Percentiles rank a stretch among this genome's conserved stretches.
phyloP scores from a whole-genome alignment of 768 basidiomycete species.

The Chlorophyllum brunneum region DNA sequence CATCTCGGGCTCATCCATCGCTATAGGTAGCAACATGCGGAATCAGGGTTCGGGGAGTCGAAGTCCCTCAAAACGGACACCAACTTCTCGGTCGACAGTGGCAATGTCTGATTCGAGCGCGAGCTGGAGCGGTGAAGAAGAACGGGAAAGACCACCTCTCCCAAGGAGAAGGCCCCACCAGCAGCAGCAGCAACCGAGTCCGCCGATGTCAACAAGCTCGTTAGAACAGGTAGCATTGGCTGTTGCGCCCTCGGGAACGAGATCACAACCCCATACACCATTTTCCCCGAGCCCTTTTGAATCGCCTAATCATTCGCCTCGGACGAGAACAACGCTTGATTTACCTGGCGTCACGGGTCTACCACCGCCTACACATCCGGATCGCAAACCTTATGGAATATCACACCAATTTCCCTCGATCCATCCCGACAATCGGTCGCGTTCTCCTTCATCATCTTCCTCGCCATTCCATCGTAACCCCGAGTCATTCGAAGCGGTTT shows the following conservation, averaged over 20 bases:
- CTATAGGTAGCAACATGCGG: conserved; percentile 29
- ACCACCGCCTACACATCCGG: conserved; percentile 51
- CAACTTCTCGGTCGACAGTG: background rate
- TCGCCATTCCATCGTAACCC: conserved; percentile 9
- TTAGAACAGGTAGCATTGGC: conserved; percentile 46
- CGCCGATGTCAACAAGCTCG: conserved; percentile 39
- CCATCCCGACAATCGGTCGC: background rate
- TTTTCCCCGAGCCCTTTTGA: conserved; percentile 16
- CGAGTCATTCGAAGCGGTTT: conserved; percentile 22
- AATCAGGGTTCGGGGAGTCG: background rate
- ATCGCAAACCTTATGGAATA: conserved; percentile 32
- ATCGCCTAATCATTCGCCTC: conserved; percentile 14
- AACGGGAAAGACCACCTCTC: conserved; percentile 24
- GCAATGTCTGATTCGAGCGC: conserved; percentile 5
- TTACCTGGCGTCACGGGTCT: conserved; percentile 12
- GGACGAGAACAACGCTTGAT: background rate
- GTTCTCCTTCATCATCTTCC: background rate
- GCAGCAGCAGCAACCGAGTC: conserved; percentile 27
- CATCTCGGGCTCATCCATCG: conserved; percentile 29
- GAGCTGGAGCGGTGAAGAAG: conserved; percentile 2
- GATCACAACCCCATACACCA: conserved; percentile 5
- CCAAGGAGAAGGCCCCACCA: conserved; percentile 25
- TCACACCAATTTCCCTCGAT: conserved; percentile 5
- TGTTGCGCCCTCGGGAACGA: conserved; percentile 12
- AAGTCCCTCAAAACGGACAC: conserved; percentile 16